A percentile compares a stretch with the other conserved stretches of the same genome.
Conservation (phyloP, 2,329 filamentous ascomycete species). For the Colletotrichum sublineola region DNA sequence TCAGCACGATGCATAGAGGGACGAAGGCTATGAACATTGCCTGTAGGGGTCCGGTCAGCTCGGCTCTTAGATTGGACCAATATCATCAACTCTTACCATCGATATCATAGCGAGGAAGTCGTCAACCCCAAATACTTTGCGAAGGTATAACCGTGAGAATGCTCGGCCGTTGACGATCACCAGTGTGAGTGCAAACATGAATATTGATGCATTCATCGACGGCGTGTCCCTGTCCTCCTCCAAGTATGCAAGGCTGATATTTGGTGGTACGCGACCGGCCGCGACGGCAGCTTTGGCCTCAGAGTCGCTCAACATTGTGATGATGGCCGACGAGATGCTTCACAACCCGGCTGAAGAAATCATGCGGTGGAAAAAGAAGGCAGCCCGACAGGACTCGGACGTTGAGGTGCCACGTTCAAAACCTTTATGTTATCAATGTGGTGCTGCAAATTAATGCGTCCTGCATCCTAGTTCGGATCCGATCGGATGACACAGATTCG, state of each 20-base stretch:
- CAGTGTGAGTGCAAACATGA: conserved; percentile 52
- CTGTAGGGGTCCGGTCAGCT: conserved; percentile 42
- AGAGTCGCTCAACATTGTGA: conserved; percentile 34
- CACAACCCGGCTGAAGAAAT: not conserved
- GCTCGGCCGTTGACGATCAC: conserved; percentile 53
- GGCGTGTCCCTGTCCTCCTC: conserved; percentile 53
- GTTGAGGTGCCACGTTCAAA: conserved; percentile 10
- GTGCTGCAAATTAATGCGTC: conserved; percentile 4
- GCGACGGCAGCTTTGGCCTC: conserved; percentile 50
- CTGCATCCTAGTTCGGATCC: conserved; percentile 22
- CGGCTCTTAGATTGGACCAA: not conserved
- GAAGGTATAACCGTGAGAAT: conserved; percentile 52
- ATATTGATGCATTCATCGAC: conserved; percentile 56
- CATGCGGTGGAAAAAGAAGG: conserved; percentile 6
- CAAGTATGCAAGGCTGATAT: conserved; percentile 52
- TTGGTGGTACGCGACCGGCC: conserved; percentile 52
- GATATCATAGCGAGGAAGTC: conserved; percentile 54
- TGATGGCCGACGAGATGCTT: conserved; percentile 21
- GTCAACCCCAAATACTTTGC: conserved; percentile 55
- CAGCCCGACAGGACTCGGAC: not conserved
- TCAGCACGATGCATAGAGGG: conserved; percentile 58
- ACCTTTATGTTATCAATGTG: conserved; percentile 24
- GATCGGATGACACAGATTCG: conserved; percentile 42
- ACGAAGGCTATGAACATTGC: conserved; percentile 57
- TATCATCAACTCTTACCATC: conserved; percentile 48